These are phyloP conservation scores for Lumnitzera littorea DNA, from an alignment of 345 rosid genomes.

Conservation along the genomic window DNA sequence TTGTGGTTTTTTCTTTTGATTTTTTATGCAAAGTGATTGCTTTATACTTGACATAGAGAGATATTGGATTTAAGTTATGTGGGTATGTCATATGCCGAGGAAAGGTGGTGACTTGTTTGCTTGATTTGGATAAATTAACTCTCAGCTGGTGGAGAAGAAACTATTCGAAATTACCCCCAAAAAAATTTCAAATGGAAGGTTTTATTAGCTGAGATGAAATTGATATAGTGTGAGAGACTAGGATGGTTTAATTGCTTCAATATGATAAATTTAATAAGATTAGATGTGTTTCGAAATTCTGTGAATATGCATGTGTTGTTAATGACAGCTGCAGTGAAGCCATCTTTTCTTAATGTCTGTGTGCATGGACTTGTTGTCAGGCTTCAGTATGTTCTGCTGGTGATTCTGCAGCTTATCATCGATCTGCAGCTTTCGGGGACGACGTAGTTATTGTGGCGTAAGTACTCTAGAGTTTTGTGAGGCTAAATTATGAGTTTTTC, in stretches of 20 bases:
- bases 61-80: background rate
- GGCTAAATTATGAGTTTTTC: background rate
- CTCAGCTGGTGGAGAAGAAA: background rate
- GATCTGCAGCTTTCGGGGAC: slow-evolving; percentile 72
- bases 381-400: slow-evolving; percentile 66
- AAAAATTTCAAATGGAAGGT: too few relatives aligned
- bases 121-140: background rate
- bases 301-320: too few relatives aligned
- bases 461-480: slow-evolving; percentile 19
- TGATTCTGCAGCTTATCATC: slow-evolving; percentile 42
- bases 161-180: too few relatives aligned
- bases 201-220: too few relatives aligned
- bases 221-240: too few relatives aligned
- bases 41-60: background rate
- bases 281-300: too few relatives aligned
- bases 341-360: background rate
- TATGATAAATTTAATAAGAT: too few relatives aligned
- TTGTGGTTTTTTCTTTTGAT: background rate
- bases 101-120: background rate
- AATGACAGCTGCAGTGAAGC: too few relatives aligned
- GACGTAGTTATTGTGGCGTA: slow-evolving; percentile 92
- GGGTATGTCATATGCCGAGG: background rate
- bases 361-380: slow-evolving; percentile 19
- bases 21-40: background rate
- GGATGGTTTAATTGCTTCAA: too few relatives aligned